A percentile compares a stretch with the other conserved stretches of the same genome.
phyloP scores from a whole-genome alignment of 305 asterid genomes.

The Plantago coronopus region DNA sequence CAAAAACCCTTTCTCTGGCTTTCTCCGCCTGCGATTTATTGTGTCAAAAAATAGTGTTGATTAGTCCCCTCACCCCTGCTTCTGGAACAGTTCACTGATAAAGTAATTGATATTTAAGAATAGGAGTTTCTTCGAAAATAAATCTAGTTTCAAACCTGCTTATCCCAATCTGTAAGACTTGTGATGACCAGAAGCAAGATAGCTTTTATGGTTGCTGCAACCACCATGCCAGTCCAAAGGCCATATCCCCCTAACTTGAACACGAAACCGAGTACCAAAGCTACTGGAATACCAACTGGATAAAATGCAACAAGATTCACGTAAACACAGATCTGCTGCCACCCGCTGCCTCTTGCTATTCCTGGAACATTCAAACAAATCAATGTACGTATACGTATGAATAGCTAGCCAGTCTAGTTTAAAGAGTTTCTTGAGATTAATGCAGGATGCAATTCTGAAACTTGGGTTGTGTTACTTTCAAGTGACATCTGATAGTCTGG shows the following conservation, averaged over 20 bases:
- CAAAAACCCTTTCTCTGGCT: not conserved
- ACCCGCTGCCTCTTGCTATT: slow-evolving; percentile 52
- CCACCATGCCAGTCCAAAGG: slow-evolving; percentile 43
- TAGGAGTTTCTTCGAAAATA: too few species aligned
- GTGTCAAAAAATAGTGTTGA: too few species aligned
- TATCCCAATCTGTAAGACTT: slow-evolving; percentile 39
- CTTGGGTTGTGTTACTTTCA: too few species aligned
- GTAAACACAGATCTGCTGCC: slow-evolving; percentile 47
- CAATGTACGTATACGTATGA: not conserved
- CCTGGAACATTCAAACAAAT: slow-evolving; percentile 23
- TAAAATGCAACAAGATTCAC: slow-evolving; percentile 46
- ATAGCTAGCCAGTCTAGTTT: too few species aligned
- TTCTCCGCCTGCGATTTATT: not conserved
- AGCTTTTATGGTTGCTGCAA: slow-evolving; percentile 35
- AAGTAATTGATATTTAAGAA: not conserved
- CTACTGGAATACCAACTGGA: slow-evolving; percentile 39
- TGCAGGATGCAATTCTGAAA: not conserved
- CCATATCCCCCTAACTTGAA: slow-evolving; percentile 34
- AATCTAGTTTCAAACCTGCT: slow-evolving; percentile 37
- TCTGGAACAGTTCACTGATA: too few species aligned
- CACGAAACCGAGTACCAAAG: slow-evolving; percentile 36
- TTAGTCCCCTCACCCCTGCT: too few species aligned
- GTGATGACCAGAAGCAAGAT: slow-evolving; percentile 32
- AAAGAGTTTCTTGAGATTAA: not conserved
- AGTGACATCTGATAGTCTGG: too few species aligned